A percentile compares a stretch with the other conserved stretches of the same genome.
Evolutionary conservation across 2,329 filamentous ascomycete species (phyloP).

Genomic region (Chaetomium strumarium): DNA sequence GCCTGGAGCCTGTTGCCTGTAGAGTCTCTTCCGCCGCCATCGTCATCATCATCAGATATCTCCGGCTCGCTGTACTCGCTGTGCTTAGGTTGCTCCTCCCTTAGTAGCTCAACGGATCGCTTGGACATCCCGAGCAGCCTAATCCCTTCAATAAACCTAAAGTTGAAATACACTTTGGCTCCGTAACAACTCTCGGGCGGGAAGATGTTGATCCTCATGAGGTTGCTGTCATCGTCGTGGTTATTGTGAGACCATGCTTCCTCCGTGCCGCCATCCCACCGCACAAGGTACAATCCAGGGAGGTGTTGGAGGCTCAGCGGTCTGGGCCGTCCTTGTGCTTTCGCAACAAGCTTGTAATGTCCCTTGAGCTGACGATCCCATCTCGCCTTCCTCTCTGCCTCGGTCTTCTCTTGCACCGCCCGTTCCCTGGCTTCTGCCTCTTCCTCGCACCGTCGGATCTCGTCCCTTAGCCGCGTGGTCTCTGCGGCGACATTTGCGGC

Average conservation of each 20-base stretch:
- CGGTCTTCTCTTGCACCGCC: neutral
- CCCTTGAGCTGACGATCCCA: neutral
- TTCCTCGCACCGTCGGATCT: neutral
- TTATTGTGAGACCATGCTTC: neutral
- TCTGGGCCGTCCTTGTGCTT: neutral
- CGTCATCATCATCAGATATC: neutral
- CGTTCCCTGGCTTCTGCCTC: neutral
- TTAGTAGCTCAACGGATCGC: neutral
- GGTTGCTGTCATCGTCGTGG: neutral
- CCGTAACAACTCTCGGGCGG: slow-evolving; percentile 4
- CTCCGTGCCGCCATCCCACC: neutral
- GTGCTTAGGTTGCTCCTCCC: slow-evolving; percentile 5
- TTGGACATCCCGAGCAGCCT: slow-evolving; percentile 10
- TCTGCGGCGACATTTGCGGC: neutral
- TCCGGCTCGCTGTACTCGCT: neutral
- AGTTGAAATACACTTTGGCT: slow-evolving; percentile 1
- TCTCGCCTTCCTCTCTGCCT: neutral
- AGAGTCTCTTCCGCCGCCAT: no score
- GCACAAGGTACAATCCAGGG: slow-evolving; percentile 4
- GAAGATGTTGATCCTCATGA: slow-evolving; percentile 7
- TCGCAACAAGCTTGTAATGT: neutral
- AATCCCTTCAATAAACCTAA: slow-evolving; percentile 4
- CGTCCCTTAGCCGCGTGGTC: neutral
- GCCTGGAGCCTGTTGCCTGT: no score
- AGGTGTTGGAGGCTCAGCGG: neutral